Base-by-base conservation (phyloP, 192 early-diverging fungal genomes). In the Coemansia sp. region DNA sequence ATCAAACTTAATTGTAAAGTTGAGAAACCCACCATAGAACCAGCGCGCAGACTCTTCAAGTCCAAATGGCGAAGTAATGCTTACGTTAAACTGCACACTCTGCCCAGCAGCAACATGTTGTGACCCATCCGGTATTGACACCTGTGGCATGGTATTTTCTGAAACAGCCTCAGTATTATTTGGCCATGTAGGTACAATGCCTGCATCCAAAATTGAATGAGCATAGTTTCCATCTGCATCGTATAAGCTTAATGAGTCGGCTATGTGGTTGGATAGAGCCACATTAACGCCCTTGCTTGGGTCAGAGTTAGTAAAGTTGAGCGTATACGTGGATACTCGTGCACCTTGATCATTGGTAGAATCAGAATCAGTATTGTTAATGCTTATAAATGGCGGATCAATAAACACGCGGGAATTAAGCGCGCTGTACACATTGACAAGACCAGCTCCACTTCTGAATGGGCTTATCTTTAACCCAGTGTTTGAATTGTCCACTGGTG, bases 361-460 rank as follows among this genome's bases (percentile, higher is more conserved):
- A 19, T 46, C 43, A n/a, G 27, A 35, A 10, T 18, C 7, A 29
- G 62, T 75, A 23, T 64, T 24, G 51, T 75, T 80, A 22, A 89
- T 68, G 12, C 80, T 69, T 27, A 91, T 52, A n/a, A 71, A 71
- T 18, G 77, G 64, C 2, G 91, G 90, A 7, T 65, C 69, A 30
- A 90, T 68, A 1, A 69, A 29, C 4, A 78, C 58, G 14, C 82
- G 75, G 11, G 86, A 54, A 11, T 29, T 62, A 44, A 92, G 27
- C 6, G 92, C 84, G 24, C 76, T 54, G 42, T 71, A 80, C 29
- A 90, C 61, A 68, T 92, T 83, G 25, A 95, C 80, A 16, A 93
- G 62, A n/a, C 93, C 93, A 40, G 84, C 69, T 8, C 86, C 83
- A 6, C 86, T 82, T 29, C 31, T 54, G 19, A 86, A 84, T 16